Percentiles rank a stretch among this genome's conserved stretches.
Evolutionary conservation across 345 rosid genomes (phyloP).

Genomic region (Pistacia atlantica): DNA sequence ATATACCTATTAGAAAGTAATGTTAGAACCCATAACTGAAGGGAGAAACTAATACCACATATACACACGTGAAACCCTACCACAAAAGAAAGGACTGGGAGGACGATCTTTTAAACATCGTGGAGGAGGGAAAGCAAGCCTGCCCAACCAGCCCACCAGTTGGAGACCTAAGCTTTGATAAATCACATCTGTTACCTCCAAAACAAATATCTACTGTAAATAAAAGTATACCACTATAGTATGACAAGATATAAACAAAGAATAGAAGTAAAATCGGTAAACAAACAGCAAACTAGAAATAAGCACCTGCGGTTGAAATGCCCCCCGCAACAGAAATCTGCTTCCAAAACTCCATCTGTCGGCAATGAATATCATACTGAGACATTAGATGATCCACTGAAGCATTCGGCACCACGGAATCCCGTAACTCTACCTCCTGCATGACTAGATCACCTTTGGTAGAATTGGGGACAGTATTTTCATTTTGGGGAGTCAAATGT

Average conservation of each 20-base stretch:
- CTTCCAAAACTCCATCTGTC: neutral
- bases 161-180: conserved; percentile 4
- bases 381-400: neutral
- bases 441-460: neutral
- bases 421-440: neutral
- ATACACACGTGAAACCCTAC: neutral
- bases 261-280: neutral
- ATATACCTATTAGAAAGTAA: conserved; percentile 7
- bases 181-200: neutral
- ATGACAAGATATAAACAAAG: neutral
- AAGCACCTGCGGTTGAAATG: conserved; percentile 13
- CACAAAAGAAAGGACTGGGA: neutral
- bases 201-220: neutral
- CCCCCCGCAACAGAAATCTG: conserved; percentile 2
- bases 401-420: neutral
- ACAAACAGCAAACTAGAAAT: neutral
- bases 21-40: neutral
- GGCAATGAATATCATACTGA: neutral
- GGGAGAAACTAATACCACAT: neutral
- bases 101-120: conserved; percentile 11
- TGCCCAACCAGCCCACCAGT: conserved; percentile 29
- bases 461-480: neutral
- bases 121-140: conserved; percentile 27
- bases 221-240: neutral
- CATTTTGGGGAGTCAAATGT: neutral